A percentile compares a stretch with the other conserved stretches of the same genome.
phyloP scores from a whole-genome alignment of 495 filamentous ascomycete species.

The Collariella sp. region DNA sequence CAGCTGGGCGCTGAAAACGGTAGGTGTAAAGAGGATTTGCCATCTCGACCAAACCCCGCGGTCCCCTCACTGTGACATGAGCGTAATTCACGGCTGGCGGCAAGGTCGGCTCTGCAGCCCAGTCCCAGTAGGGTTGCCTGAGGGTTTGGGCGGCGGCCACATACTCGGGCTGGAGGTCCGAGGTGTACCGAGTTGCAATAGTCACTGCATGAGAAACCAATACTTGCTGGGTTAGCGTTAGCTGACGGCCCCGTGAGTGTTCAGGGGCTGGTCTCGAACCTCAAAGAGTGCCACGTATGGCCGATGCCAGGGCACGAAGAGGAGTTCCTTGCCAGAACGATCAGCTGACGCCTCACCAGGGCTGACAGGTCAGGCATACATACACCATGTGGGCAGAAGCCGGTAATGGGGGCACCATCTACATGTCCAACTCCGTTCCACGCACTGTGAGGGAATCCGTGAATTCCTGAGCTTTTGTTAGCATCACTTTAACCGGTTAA shows the following conservation, averaged over 20 bases:
- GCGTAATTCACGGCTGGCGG: conserved; percentile 21
- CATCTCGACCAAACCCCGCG: conserved; percentile 19
- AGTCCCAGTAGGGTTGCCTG: conserved; percentile 39
- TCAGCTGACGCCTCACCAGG: conserved; percentile 4
- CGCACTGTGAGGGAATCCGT: conserved; percentile 40
- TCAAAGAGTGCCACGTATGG: conserved; percentile 36
- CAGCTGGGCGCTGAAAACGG: conserved; percentile 24
- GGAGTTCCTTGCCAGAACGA: conserved; percentile 23
- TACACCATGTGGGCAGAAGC: conserved; percentile 45
- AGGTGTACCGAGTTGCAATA: conserved; percentile 26
- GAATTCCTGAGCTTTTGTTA: conserved; percentile 36
- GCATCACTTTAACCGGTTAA: conserved; percentile 1
- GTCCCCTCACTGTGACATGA: conserved; percentile 29
- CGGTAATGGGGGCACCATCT: conserved; percentile 23
- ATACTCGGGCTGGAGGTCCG: conserved; percentile 21
- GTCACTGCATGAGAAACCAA: conserved; percentile 29
- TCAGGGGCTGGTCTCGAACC: conserved; percentile 16
- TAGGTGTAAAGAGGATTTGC: conserved; percentile 35
- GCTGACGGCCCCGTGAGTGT: neutral
- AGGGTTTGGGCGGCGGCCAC: conserved; percentile 27
- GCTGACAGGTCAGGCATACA: conserved; percentile 17
- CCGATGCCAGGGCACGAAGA: conserved; percentile 37
- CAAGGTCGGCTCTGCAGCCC: conserved; percentile 25
- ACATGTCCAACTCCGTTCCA: conserved; percentile 40
- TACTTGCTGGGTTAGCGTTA: conserved; percentile 25